Percentiles rank a stretch among this genome's conserved stretches.
Conservation (phyloP, 805 yeast species). For the Zygosaccharomyces bisporus region DNA sequence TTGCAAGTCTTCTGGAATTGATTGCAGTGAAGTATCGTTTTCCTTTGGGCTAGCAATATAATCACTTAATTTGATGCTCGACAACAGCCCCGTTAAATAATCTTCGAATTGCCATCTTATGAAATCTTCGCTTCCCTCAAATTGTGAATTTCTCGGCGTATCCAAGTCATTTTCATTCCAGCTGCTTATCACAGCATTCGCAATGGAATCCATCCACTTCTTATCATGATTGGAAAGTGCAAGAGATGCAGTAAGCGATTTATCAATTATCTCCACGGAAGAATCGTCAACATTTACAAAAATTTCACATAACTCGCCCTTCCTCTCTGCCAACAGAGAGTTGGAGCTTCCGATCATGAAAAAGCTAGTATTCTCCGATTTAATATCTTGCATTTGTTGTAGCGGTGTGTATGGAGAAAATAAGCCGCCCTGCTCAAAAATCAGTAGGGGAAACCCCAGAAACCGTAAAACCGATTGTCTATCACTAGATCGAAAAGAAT, state of each 20-base stretch:
- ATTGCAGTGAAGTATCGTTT: slow-evolving; percentile 36
- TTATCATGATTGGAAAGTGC: slow-evolving; percentile 59
- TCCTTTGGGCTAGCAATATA: slow-evolving; percentile 44
- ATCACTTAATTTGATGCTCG: slow-evolving; percentile 65
- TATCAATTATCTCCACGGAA: slow-evolving; percentile 45
- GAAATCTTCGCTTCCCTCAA: slow-evolving; percentile 79
- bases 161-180: slow-evolving; percentile 41
- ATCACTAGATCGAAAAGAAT: slow-evolving; percentile 71
- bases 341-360: slow-evolving; percentile 87
- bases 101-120: slow-evolving; percentile 87
- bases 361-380: slow-evolving; percentile 51
- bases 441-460: slow-evolving; percentile 82
- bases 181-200: slow-evolving; percentile 46
- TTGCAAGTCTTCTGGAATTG: slow-evolving; percentile 29
- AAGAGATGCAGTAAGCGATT: slow-evolving; percentile 41
- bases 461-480: slow-evolving; percentile 71
- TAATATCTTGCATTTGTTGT: slow-evolving; percentile 79
- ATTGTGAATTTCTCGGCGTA: slow-evolving; percentile 45
- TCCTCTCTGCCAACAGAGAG: slow-evolving; percentile 67
- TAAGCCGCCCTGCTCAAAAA: slow-evolving; percentile 81
- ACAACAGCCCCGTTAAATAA: slow-evolving; percentile 70
- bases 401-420: slow-evolving; percentile 93
- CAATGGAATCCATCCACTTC: slow-evolving; percentile 64
- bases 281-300: slow-evolving; percentile 61
- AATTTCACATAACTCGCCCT: slow-evolving; percentile 59